Evolutionary conservation across 768 basidiomycete species (phyloP).

Genomic region (Lactarius indigo): DNA sequence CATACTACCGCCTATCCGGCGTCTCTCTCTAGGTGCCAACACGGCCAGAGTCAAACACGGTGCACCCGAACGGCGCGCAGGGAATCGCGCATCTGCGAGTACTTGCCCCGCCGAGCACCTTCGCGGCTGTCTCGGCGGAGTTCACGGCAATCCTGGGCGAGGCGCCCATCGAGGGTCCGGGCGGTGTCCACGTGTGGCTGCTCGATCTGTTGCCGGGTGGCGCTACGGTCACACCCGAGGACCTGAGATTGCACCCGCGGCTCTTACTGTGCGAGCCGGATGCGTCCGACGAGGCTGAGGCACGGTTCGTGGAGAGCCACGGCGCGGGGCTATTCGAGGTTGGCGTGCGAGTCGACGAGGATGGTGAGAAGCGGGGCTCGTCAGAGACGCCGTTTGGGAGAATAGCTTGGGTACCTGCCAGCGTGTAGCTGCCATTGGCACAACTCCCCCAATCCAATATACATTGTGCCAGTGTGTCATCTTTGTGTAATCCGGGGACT

Average conservation of each 20-base stretch:
- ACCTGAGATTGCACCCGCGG: slow-evolving; percentile 23
- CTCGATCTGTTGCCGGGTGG: slow-evolving; percentile 14
- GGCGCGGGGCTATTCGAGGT: slow-evolving; percentile 51
- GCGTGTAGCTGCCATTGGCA: neutral
- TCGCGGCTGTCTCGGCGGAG: slow-evolving; percentile 36
- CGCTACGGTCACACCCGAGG: neutral
- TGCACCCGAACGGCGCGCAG: slow-evolving; percentile 47
- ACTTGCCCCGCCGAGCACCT: slow-evolving; percentile 33
- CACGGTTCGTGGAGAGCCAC: slow-evolving; percentile 30
- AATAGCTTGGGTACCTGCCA: slow-evolving; percentile 40
- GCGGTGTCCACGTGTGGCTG: slow-evolving; percentile 17
- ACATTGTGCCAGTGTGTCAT: neutral
- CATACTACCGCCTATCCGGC: neutral
- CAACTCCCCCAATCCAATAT: neutral
- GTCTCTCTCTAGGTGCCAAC: slow-evolving; percentile 43
- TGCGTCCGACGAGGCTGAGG: slow-evolving; percentile 34
- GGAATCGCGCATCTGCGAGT: slow-evolving; percentile 52
- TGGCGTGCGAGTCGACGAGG: slow-evolving; percentile 40
- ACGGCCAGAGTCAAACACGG: slow-evolving; percentile 42
- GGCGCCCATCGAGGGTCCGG: slow-evolving; percentile 30
- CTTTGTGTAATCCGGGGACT: neutral
- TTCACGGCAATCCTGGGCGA: slow-evolving; percentile 49
- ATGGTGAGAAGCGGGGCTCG: slow-evolving; percentile 32
- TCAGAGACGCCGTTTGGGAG: slow-evolving; percentile 48
- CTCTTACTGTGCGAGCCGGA: slow-evolving; percentile 39